Evolutionary conservation across 2,329 filamentous ascomycete genomes (phyloP), one percentile per base, ranked within the genome.

Genomic region (Pseudocercospora fijiensis): DNA sequence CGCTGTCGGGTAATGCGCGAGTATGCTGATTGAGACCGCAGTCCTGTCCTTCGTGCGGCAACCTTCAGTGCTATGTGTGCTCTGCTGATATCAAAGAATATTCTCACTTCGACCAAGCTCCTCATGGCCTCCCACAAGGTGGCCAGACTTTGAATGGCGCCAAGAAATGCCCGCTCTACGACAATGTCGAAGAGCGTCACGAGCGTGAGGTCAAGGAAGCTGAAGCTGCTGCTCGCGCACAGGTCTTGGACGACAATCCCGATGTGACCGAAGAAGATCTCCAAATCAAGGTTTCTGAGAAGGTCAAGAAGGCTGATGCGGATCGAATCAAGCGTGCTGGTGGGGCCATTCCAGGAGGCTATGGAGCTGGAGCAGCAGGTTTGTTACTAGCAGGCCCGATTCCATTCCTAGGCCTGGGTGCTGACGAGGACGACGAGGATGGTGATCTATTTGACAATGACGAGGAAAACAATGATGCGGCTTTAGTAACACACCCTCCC

Each of bases 21-120:
- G 2, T 18, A 41, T 41, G 5, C 37, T 41, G 37, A 41, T n/a
- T n/a, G 16, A 18, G 2, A 41, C 18, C 8, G 37, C 33, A 70
- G 68, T 83, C 76, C 0, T 96, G 92, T 75, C 80, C 84, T 0
- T 82, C 83, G n/a, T 88, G 85, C 69, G 64, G 70, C 3, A 81
- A 82, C 49, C 63, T 79, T 7, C 84, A 87, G 75, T 88, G 85
- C 72, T 92, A 92, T 70, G 82, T 91, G 47, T 96, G 92, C 77
- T 87, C 86, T 22, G 81, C 88, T 70, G 76, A 82, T 53, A 79
- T 86, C 22, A 85, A 82, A 62, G 76, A 84, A 61, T 95, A 96
- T 71, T 69, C 79, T 0, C 92, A 96, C 75, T 96, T 96, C 71
- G 80, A 88, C 64, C 83, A 88, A 37, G 56, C 27, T 16, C 55